Conservation (phyloP, 163 green algal genomes). For the Chlamydomonas reinhardtii region DNA sequence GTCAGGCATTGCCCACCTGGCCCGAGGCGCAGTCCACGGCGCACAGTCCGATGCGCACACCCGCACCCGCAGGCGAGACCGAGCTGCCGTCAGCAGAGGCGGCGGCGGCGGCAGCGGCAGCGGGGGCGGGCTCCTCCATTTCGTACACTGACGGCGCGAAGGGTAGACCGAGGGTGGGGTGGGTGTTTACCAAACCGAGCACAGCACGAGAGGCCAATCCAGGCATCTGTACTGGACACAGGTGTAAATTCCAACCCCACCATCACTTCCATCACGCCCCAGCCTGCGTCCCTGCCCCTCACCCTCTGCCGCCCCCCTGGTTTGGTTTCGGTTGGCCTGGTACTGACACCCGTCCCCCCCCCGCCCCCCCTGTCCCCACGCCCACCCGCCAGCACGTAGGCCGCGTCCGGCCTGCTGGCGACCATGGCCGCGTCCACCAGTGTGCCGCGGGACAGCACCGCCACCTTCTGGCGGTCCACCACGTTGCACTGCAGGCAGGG, state of each 20-base stretch:
- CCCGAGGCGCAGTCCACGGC: constrained; percentile 88
- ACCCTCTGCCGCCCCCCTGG: neutral
- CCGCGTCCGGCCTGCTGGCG: constrained; percentile 74
- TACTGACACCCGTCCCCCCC: neutral
- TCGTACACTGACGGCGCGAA: neutral
- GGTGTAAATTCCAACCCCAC: too few relatives aligned
- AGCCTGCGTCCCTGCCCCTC: neutral
- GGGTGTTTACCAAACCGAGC: too few relatives aligned
- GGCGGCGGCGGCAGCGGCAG: too few relatives aligned
- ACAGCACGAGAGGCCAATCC: too few relatives aligned
- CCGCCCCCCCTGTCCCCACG: neutral
- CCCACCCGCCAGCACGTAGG: constrained; percentile 83
- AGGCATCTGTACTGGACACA: too few relatives aligned
- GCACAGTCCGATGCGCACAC: constrained; percentile 74
- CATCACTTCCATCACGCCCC: too few relatives aligned
- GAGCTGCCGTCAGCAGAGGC: too few relatives aligned
- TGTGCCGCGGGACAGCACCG: constrained; percentile 90
- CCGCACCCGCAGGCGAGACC: too few relatives aligned
- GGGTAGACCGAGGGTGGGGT: neutral
- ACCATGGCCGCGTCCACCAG: constrained; percentile 95
- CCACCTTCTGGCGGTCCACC: constrained; percentile 80
- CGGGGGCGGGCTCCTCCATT: neutral
- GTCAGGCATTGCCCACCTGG: constrained; percentile 75
- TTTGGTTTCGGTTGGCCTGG: too few relatives aligned
- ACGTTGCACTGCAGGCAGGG: constrained; percentile 55